Percentiles rank a stretch among this genome's conserved stretches.
Evolutionary conservation across 2,329 filamentous ascomycete genomes (phyloP).

Genomic region (Ophiosphaerella narmari): DNA sequence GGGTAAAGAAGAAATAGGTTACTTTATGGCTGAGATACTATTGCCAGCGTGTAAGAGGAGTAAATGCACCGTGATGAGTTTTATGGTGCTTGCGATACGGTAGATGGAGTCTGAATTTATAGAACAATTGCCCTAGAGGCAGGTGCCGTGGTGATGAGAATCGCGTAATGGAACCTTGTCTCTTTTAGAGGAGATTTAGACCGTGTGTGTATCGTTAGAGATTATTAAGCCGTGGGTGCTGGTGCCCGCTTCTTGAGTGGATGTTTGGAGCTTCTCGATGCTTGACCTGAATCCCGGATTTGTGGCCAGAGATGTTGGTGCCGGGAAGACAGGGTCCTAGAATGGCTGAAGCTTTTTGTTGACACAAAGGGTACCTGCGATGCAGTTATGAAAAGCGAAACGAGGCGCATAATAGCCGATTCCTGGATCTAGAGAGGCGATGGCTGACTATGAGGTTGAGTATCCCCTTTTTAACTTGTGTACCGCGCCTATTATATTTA

Average conservation of each 20-base stretch:
- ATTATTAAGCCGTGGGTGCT: too few relatives aligned
- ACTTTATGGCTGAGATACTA: conserved; percentile 29
- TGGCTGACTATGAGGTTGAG: too few relatives aligned
- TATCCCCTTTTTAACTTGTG: too few relatives aligned
- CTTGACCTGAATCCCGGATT: conserved; percentile 1
- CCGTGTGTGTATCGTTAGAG: conserved; percentile 15
- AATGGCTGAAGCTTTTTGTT: conserved; percentile 1
- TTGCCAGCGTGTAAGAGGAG: conserved; percentile 43
- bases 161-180: conserved; percentile 7
- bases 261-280: conserved; percentile 1
- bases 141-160: conserved; percentile 8
- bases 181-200: conserved; percentile 13
- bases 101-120: conserved; percentile 52
- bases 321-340: conserved; percentile 12
- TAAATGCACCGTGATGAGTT: conserved; percentile 47
- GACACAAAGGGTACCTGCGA: too few relatives aligned
- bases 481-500: too few relatives aligned
- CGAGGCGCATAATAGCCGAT: too few relatives aligned
- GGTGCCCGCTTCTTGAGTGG: too few relatives aligned
- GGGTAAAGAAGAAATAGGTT: too few relatives aligned
- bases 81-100: conserved; percentile 49
- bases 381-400: too few relatives aligned
- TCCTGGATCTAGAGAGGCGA: too few relatives aligned
- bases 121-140: conserved; percentile 4
- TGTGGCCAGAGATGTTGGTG: conserved; percentile 1